Evolutionary conservation across 2,329 filamentous ascomycete genomes (phyloP), one percentile per base, ranked within the genome.

Genomic region (Fusarium cyanostomum): DNA sequence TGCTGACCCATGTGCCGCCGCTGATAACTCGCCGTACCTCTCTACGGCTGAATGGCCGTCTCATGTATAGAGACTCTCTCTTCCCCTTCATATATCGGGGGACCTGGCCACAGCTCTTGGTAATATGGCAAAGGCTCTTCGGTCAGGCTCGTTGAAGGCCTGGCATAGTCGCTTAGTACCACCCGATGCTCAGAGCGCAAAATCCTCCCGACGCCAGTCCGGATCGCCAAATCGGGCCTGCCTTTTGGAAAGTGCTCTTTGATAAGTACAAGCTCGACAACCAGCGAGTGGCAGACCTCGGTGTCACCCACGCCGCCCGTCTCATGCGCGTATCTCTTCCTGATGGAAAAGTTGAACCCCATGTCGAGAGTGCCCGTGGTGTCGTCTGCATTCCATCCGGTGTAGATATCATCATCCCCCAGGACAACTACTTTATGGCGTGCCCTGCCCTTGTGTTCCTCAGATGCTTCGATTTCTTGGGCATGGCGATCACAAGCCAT

Each of bases 221-320:
- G 92, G 0, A 92, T 92, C 28, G 91, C 84, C 35, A 92, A 81
- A 38, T 80, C 77, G 0, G 83, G 81, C 72, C 87, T 89, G 49
- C 86, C 88, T 71, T 89, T 86, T 56, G 89, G 90, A 0, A 82
- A 84, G 79, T 91, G 94, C 75, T 98, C 94, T 77, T 97, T 94
- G 5, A 92, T 90, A 16, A 98, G 92, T 41, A 97, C 92, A 79
- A 98, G 86, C 78, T 98, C 94, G 46, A 98, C 84, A 64, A 96
- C 86, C 38, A 98, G 84, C 69, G 89, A 87, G 80, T 98, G 94
- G 33, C 87, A 87, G 46, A 97, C 87, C 68, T 90, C 88, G 63
- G 92, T 88, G 42, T 92, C 92, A 68, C 89, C 88, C 30, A 84
- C 79, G 49, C 89, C 85, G 61, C 90, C 89, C 67, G 91, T 84